Evolutionary conservation across 306 rosid species (phyloP), one percentile per base, ranked within the genome.

Genomic region (Clitoria ternatea): DNA sequence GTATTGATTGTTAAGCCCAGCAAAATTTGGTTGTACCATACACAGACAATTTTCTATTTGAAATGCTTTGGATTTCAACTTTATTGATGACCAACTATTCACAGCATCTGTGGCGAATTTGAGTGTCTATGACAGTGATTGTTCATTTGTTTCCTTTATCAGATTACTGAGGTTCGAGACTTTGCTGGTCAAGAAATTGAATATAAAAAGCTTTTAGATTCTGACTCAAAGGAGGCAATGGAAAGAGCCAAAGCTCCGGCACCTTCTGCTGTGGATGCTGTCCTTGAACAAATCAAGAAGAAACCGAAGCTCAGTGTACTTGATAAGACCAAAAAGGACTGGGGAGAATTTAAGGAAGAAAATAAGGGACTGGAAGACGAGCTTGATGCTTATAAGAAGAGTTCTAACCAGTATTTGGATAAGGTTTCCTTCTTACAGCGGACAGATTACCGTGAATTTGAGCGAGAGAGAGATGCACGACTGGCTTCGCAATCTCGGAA

Each of bases 321-420:
- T 36, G 99, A 91, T 80, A 95, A 95, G 86, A 87, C 96, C 1
- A 95, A 91, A 69, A 85, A 81, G 80, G 99, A 95, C 75, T 95
- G 99, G 99, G 99, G 99, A 52, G 99, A 89, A 86, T 95, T 66
- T 66, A 95, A 95, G 85, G 99, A 81, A 49, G 99, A 94, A 77
- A 87, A 83, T 37, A 88, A 74, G 72, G 89, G 95, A 24, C 20
- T 91, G 82, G 99, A 91, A 61, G 86, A 80, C 0, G 96, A 95
- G 79, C 87, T 95, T 84, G 99, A 91, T 82, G 92, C 97, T 39
- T 95, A 91, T 86, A 95, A 95, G 80, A 95, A 89, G 88, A 95
- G 99, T 81, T 91, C 97, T 48, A 91, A 95, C 62, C 96, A 95
- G 76, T 95, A 95, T 82, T 86, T 95, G 62, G 97, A 91, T 0